Base-by-base conservation (phyloP, 495 filamentous ascomycete species). In the Annulohypoxylon moriforme region DNA sequence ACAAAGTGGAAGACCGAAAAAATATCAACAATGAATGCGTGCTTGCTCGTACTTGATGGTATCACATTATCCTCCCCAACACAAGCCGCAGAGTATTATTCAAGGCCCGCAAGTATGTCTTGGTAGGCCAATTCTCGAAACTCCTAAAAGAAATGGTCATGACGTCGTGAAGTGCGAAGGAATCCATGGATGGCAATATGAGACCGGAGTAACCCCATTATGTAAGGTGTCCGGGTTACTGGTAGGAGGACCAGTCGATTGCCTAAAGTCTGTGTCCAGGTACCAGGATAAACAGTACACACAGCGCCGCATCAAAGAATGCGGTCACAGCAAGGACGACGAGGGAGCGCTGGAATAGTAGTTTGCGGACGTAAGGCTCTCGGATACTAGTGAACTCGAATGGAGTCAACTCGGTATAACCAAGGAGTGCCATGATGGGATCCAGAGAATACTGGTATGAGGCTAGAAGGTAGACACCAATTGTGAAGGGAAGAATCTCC, bases 371-470 rank as follows among this genome's bases (percentile, higher is more conserved):
- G 73, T 94, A 99, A 0, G 93, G 92, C 77, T 99, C 96, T 47
- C 89, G 88, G 58, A 99, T 91, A 3, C 89, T 88, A 13, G 90
- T 89, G 85, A 95, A 98, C 73, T 89, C 89, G 86, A 97, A 92
- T 53, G 97, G 94, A 0, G 94, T 97, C 81, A 97, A 97, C 81
- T 99, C 96, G 82, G 94, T 98, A 75, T 89, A 89, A 31, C 94
- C 95, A 18, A 92, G 69, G n/a, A 98, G 86, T 2, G 93, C 96
- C 79, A 98, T 89, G 69, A 96, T 82, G 0, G 96, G 96, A 76
- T 99, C 96, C 38, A 99, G 86, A 58, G 90, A 90, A 82, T 98
- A 99, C 79, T 98, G 95, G 73, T 98, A 94, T 3, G 93, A 93
- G 63, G 90, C 86, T 27, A 98, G 88, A 74, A 88, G 89, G 79